Conservation (phyloP, 371 early-diverging fungal species). For the Cokeromyces recurvatus region DNA sequence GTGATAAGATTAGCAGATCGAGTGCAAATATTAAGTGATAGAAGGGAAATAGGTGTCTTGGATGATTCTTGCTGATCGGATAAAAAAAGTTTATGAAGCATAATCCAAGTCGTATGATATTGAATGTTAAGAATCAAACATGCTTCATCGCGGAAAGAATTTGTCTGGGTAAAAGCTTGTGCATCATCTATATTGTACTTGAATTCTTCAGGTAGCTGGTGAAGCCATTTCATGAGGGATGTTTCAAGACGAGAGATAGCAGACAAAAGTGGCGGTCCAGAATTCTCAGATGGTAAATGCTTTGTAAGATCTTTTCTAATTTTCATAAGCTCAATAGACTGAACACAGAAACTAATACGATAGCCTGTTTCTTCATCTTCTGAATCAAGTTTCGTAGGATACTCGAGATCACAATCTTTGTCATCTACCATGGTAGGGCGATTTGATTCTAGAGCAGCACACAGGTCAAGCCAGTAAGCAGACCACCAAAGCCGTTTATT, state of each 20-base stretch:
- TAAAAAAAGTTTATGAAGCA: too few relatives aligned
- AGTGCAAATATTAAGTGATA: slow-evolving; percentile 31
- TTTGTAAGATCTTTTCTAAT: slow-evolving; percentile 56
- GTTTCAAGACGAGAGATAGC: slow-evolving; percentile 52
- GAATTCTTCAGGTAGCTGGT: slow-evolving; percentile 42
- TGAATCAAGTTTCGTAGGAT: slow-evolving; percentile 39
- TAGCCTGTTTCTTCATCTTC: slow-evolving; percentile 48
- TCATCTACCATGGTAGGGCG: slow-evolving; percentile 58
- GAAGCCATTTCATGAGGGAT: slow-evolving; percentile 47
- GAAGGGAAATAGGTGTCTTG: slow-evolving; percentile 27
- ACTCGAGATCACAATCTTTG: slow-evolving; percentile 55
- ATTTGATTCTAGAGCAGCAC: slow-evolving; percentile 45
- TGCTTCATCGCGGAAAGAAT: slow-evolving; percentile 41
- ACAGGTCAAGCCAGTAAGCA: slow-evolving; percentile 55
- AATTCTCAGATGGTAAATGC: slow-evolving; percentile 42
- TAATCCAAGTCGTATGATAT: slow-evolving; percentile 47
- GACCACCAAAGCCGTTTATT: slow-evolving; percentile 64
- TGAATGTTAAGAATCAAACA: slow-evolving; percentile 37
- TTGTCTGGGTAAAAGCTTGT: too few relatives aligned
- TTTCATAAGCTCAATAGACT: slow-evolving; percentile 52
- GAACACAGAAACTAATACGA: slow-evolving; percentile 40
- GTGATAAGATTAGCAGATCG: slow-evolving; percentile 39
- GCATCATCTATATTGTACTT: too few relatives aligned
- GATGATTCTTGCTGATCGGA: slow-evolving; percentile 34
- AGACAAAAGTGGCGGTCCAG: slow-evolving; percentile 38